A percentile compares a stretch with the other conserved stretches of the same genome.
These are phyloP conservation scores for Monosporascus sp. DNA, from an alignment of 2,329 filamentous ascomycete species.

Conservation along the genomic window DNA sequence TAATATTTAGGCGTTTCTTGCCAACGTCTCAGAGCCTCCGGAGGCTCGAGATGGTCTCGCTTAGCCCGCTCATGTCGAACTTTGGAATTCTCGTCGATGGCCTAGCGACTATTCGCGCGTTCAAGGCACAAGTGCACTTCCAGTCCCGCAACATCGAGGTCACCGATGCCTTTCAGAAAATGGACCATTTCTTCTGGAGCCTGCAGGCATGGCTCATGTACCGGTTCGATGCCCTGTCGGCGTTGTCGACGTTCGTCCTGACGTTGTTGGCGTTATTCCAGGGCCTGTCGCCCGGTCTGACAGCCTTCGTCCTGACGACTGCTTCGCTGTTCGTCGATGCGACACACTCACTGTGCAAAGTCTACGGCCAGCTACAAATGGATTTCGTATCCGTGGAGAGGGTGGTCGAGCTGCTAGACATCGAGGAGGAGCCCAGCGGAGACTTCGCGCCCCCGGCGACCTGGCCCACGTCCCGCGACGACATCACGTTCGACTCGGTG, in stretches of 20 bases:
- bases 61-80: constrained; percentile 86
- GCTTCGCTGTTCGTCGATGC: constrained; percentile 64
- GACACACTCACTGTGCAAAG: constrained; percentile 70
- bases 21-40: constrained; percentile 80
- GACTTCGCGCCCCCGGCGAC: constrained; percentile 63
- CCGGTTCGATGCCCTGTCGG: constrained; percentile 70
- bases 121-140: constrained; percentile 73
- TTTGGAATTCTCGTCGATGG: constrained; percentile 85
- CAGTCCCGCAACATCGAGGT: constrained; percentile 74
- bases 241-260: constrained; percentile 66
- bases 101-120: constrained; percentile 79
- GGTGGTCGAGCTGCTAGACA: constrained; percentile 73
- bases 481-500: constrained; percentile 71
- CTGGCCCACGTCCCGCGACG: constrained; percentile 70
- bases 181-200: constrained; percentile 95
- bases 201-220: constrained; percentile 81
- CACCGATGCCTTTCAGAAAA: constrained; percentile 85
- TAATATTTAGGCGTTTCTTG: constrained; percentile 72
- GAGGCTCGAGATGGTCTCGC: constrained; percentile 81
- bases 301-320: constrained; percentile 77
- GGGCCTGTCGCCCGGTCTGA: constrained; percentile 70
- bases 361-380: constrained; percentile 83
- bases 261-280: constrained; percentile 71
- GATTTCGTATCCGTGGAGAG: constrained; percentile 88
- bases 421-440: constrained; percentile 70